These are phyloP conservation scores for Schwanniomyces yamadae DNA, from an alignment of 805 yeast species.

Conservation along the genomic window DNA sequence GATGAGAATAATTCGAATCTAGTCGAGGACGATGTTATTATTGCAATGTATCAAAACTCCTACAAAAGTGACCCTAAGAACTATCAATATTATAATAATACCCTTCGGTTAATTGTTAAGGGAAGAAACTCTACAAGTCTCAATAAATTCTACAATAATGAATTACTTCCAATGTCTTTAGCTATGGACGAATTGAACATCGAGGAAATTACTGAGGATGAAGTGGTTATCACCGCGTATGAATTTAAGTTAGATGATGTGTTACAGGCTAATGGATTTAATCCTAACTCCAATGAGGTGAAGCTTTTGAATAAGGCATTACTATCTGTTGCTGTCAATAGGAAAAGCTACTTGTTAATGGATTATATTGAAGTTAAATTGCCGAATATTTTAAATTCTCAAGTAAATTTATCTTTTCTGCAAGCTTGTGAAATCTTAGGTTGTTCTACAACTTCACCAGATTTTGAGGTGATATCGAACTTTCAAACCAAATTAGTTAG, in stretches of 20 bases:
- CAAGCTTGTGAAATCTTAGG: constrained; percentile 52
- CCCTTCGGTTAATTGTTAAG: constrained; percentile 25
- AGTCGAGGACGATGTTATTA: constrained; percentile 28
- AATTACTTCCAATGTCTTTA: constrained; percentile 31
- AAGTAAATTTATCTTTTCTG: constrained; percentile 2
- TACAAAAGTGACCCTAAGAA: constrained; percentile 35
- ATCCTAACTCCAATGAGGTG: constrained; percentile 34
- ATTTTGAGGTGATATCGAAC: constrained; percentile 51
- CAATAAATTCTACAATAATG: constrained; percentile 23
- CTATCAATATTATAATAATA: constrained; percentile 33
- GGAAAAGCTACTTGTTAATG: constrained; percentile 59
- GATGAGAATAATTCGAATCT: constrained; percentile 11
- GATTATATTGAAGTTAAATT: constrained; percentile 50
- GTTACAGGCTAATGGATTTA: constrained; percentile 27
- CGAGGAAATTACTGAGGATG: constrained; percentile 50
- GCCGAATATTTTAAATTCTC: background rate
- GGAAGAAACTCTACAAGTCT: constrained; percentile 23
- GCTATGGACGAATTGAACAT: constrained; percentile 38
- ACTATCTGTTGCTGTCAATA: constrained; percentile 55
- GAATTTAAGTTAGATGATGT: constrained; percentile 60
- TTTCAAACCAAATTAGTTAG: constrained; percentile 42
- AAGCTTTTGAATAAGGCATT: constrained; percentile 52
- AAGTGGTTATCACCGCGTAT: constrained; percentile 72
- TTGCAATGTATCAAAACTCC: constrained; percentile 33
- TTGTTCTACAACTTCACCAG: constrained; percentile 50